Percentiles rank a stretch among this genome's conserved stretches.
These are phyloP conservation scores for Hyparrhenia diplandra DNA, from an alignment of 176 grass and related monocot genomes.

Conservation along the genomic window DNA sequence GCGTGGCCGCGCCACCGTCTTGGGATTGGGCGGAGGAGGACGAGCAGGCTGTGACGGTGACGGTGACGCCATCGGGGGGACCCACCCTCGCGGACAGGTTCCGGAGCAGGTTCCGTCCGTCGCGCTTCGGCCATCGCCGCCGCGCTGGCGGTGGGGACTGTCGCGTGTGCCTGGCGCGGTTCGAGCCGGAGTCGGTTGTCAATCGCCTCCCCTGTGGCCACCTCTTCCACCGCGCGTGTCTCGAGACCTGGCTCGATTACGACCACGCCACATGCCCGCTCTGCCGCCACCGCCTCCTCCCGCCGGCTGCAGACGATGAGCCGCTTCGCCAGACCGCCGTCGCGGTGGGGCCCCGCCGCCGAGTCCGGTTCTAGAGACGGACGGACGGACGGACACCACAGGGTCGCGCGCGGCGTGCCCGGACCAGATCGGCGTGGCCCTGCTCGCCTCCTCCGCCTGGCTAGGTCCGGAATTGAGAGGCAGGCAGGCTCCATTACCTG, in stretches of 20 bases:
- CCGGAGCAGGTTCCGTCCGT: constrained; percentile 48
- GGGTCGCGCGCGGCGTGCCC: too few relatives aligned
- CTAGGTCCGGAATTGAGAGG: constrained; percentile 35
- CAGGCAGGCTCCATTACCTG: neutral
- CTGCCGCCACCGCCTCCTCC: constrained; percentile 54
- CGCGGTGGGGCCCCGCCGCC: neutral
- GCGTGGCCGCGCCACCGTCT: constrained; percentile 13
- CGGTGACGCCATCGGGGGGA: neutral
- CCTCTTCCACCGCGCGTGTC: constrained; percentile 75
- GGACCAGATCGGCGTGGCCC: constrained; percentile 15
- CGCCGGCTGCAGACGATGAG: neutral
- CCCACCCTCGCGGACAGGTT: constrained; percentile 55
- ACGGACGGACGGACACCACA: too few relatives aligned
- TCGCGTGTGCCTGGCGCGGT: constrained; percentile 49
- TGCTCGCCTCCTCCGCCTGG: neutral
- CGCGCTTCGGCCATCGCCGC: constrained; percentile 40
- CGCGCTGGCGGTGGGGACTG: neutral
- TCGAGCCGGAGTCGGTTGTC: constrained; percentile 76
- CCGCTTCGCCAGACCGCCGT: too few relatives aligned
- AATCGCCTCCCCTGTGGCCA: constrained; percentile 77
- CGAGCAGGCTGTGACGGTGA: neutral
- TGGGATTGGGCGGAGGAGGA: neutral
- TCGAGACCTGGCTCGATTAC: constrained; percentile 82
- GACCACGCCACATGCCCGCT: constrained; percentile 67
- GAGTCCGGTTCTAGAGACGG: constrained; percentile 11